Evolutionary conservation across 139 green algal genomes (phyloP).

Genomic region (Chlorella sorokiniana): DNA sequence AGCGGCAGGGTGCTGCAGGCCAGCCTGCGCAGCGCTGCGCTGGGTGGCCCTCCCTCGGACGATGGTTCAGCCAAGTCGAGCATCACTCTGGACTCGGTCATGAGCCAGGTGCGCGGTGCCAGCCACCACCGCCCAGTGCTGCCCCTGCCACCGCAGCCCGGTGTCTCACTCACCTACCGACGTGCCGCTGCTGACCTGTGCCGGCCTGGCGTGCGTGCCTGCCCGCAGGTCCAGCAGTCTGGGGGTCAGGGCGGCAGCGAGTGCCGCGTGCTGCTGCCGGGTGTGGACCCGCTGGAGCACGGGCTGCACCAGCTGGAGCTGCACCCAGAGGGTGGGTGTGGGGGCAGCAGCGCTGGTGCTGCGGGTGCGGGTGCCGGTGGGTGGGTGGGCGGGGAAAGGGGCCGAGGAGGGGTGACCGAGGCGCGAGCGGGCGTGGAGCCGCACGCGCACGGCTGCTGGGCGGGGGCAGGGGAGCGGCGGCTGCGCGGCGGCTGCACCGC

Average conservation of each 20-base stretch:
- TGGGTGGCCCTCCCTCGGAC: neutral
- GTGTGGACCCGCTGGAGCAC: conserved; percentile 19
- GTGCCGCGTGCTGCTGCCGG: conserved; percentile 29
- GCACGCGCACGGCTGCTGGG: no score
- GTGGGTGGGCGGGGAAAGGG: neutral
- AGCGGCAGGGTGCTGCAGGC: neutral
- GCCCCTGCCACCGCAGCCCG: neutral
- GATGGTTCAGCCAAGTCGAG: neutral
- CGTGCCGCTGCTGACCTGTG: neutral
- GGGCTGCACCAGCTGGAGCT: conserved; percentile 12
- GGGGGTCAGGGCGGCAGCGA: neutral
- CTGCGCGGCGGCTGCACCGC: no score
- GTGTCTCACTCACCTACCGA: neutral
- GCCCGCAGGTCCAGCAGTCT: conserved; percentile 2
- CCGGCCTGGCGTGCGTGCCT: neutral
- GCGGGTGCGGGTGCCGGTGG: neutral
- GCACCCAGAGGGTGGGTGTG: neutral
- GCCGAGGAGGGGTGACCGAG: no score
- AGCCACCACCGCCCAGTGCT: neutral
- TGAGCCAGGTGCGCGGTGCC: conserved; percentile 13
- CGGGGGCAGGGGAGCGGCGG: no score
- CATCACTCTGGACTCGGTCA: neutral
- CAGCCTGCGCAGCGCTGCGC: neutral
- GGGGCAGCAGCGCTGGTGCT: neutral
- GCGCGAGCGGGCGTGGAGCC: no score